Evolutionary conservation across 73 alveolate species (phyloP).

Genomic region (Paramecium bursaria): DNA sequence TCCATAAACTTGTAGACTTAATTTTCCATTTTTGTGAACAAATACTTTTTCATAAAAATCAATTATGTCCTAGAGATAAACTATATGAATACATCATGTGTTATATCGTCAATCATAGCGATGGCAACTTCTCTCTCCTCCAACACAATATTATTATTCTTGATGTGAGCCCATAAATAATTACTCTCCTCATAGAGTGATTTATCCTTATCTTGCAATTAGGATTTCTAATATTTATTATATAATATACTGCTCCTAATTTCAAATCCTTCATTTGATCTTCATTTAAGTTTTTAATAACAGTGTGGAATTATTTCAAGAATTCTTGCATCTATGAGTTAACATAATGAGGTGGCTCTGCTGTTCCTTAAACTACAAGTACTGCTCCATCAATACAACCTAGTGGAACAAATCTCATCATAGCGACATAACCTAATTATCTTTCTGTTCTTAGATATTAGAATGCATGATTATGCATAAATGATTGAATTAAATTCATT

Average conservation of each 20-base stretch:
- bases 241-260: constrained; percentile 34
- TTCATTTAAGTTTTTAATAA: neutral
- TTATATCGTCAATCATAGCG: constrained; percentile 40
- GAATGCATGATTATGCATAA: constrained; percentile 58
- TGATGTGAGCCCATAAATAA: constrained; percentile 31
- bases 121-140: constrained; percentile 47
- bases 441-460: constrained; percentile 56
- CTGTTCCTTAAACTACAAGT: constrained; percentile 41
- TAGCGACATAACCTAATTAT: constrained; percentile 42
- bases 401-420: constrained; percentile 34
- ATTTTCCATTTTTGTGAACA: neutral
- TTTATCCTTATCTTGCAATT: constrained; percentile 28
- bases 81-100: neutral
- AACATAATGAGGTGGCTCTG: constrained; percentile 21
- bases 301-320: constrained; percentile 15
- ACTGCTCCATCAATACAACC: constrained; percentile 61
- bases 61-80: constrained; percentile 6
- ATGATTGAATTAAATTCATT: constrained; percentile 39
- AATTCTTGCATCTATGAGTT: constrained; percentile 35
- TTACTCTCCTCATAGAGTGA: constrained; percentile 44
- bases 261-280: constrained; percentile 6
- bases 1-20: constrained; percentile 51
- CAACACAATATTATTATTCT: constrained; percentile 8
- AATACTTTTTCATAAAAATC: constrained; percentile 38
- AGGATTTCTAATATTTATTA: constrained; percentile 26